A percentile compares a stretch with the other conserved stretches of the same genome.
Conservation (phyloP, 2,329 filamentous ascomycete species). For the Tolypocladium cylindrosporum region DNA sequence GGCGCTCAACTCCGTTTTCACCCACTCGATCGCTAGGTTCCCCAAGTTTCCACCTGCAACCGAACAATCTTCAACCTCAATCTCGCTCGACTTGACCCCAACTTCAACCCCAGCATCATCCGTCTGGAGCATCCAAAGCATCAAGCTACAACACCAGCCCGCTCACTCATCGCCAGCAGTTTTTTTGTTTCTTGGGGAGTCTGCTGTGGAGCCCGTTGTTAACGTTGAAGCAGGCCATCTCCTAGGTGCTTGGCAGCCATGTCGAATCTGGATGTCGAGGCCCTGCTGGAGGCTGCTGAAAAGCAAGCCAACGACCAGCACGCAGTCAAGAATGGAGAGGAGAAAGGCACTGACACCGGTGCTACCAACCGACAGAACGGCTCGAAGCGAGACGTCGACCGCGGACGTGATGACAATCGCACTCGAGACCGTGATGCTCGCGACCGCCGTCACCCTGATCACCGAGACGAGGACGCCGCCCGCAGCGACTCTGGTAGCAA, state of each 20-base stretch:
- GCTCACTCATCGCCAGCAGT: background rate
- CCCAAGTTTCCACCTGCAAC: background rate
- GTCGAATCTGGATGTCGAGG: slow-evolving; percentile 66
- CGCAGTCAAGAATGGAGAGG: slow-evolving; percentile 25
- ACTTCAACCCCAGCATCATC: background rate
- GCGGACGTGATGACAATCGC: slow-evolving; percentile 46
- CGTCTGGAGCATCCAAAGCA: background rate
- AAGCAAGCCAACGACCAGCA: slow-evolving; percentile 42
- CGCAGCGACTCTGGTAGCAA: slow-evolving; percentile 70
- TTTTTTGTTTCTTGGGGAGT: background rate
- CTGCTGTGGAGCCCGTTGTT: background rate
- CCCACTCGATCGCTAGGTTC: background rate
- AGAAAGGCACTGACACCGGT: slow-evolving; percentile 25
- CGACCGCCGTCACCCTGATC: slow-evolving; percentile 30
- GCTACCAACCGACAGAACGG: slow-evolving; percentile 23
- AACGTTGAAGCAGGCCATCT: slow-evolving; percentile 11
- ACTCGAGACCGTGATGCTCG: slow-evolving; percentile 40
- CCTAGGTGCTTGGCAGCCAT: slow-evolving; percentile 18
- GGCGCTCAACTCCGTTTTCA: background rate
- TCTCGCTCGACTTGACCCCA: background rate
- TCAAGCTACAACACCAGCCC: background rate
- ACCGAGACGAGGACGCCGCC: slow-evolving; percentile 53
- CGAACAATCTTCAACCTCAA: background rate
- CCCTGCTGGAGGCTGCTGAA: slow-evolving; percentile 77
- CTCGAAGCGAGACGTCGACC: slow-evolving; percentile 43